Percentiles rank a stretch among this genome's conserved stretches.
Conservation (phyloP, 176 grass and related monocot genomes). For the Phragmites australis region DNA sequence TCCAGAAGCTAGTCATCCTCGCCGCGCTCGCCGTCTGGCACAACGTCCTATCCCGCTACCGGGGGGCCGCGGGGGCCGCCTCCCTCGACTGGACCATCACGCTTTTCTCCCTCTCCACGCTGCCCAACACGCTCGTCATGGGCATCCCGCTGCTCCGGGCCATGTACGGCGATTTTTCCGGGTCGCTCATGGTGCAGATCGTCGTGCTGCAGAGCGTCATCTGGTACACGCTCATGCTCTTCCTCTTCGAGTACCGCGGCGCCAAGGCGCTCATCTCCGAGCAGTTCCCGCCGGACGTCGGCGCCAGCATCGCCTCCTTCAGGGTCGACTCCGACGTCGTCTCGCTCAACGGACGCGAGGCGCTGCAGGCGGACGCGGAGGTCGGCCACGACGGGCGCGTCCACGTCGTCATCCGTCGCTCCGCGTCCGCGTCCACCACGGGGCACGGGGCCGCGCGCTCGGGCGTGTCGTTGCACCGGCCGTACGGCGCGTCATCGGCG, state of each 20-base stretch:
- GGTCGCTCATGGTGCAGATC: constrained; percentile 92
- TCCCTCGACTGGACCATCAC: constrained; percentile 94
- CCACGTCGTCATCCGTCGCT: constrained; percentile 55
- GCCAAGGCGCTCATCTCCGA: constrained; percentile 95
- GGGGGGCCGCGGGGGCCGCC: constrained; percentile 15
- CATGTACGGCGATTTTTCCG: constrained; percentile 97
- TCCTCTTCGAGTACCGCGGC: constrained; percentile 98
- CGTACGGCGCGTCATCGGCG: constrained; percentile 51
- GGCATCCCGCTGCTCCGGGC: constrained; percentile 91
- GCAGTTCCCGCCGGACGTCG: constrained; percentile 91
- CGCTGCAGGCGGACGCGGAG: constrained; percentile 93
- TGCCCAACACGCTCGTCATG: constrained; percentile 99
- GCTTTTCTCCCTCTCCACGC: constrained; percentile 92
- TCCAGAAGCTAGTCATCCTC: constrained; percentile 91
- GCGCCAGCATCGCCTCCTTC: constrained; percentile 88
- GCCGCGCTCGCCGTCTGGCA: constrained; percentile 74
- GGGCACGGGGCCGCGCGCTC: constrained; percentile 42
- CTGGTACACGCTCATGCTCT: constrained; percentile 99
- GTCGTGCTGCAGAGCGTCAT: constrained; percentile 96
- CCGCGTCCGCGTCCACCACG: constrained; percentile 51
- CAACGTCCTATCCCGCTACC: constrained; percentile 63
- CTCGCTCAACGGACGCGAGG: constrained; percentile 84
- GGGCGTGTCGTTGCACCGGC: constrained; percentile 25
- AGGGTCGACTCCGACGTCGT: constrained; percentile 90
- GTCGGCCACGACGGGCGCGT: constrained; percentile 80